A percentile compares a stretch with the other conserved stretches of the same genome.
These are phyloP conservation scores for Butyriboletus appendiculatus DNA, from an alignment of 1,284 basidiomycete species.

Conservation along the genomic window DNA sequence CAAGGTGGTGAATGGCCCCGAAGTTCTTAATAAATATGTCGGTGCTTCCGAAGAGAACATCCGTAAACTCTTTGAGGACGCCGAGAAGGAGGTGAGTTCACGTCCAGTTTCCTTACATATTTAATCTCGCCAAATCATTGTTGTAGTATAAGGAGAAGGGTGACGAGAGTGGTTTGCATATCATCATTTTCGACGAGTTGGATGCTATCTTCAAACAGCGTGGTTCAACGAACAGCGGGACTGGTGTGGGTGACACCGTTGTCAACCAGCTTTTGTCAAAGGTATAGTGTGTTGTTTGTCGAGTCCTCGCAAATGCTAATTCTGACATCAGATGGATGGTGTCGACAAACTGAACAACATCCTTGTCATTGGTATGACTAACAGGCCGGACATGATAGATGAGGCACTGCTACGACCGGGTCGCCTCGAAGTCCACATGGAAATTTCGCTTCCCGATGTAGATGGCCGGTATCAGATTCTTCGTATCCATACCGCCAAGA, in stretches of 20 bases:
- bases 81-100: conserved; percentile 85
- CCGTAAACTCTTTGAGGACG: conserved; percentile 95
- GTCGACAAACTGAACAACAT: conserved; percentile 99
- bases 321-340: conserved; percentile 84
- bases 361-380: conserved; percentile 99
- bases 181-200: conserved; percentile 99
- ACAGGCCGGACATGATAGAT: conserved; percentile 98
- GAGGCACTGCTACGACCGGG: conserved; percentile 97
- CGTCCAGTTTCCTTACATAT: background rate
- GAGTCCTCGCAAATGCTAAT: background rate
- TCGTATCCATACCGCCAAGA: conserved; percentile 94
- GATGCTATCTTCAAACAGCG: conserved; percentile 99
- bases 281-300: conserved; percentile 40
- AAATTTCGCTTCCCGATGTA: conserved; percentile 97
- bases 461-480: conserved; percentile 92
- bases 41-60: conserved; percentile 99
- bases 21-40: conserved; percentile 97
- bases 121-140: background rate
- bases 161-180: conserved; percentile 98
- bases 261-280: conserved; percentile 99
- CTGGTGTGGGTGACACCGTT: conserved; percentile 97
- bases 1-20: conserved; percentile 98
- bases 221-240: conserved; percentile 87
- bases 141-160: conserved; percentile 93
- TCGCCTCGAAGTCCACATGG: conserved; percentile 99